phyloP scores from a whole-genome alignment of 352 stramenopile species.

The Globisporangium polare region DNA sequence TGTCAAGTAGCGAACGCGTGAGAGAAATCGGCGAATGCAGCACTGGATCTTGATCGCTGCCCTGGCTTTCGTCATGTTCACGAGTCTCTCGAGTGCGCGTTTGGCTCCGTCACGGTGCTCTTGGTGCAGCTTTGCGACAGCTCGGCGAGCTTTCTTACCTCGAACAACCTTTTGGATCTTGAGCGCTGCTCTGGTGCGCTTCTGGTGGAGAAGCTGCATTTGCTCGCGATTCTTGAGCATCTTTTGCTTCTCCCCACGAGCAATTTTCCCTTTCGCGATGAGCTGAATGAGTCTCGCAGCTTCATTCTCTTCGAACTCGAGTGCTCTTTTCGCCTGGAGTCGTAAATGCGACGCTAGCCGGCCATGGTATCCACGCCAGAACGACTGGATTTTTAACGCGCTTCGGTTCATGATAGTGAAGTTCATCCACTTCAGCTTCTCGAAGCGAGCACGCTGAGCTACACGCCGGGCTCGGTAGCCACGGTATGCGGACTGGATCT shows the following conservation, averaged over 20 bases:
- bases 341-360: slow-evolving; percentile 54
- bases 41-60: slow-evolving; percentile 74
- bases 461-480: slow-evolving; percentile 50
- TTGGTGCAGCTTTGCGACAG: slow-evolving; percentile 27
- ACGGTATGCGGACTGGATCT: slow-evolving; percentile 61
- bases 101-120: slow-evolving; percentile 46
- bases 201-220: slow-evolving; percentile 25
- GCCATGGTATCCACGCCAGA: slow-evolving; percentile 72
- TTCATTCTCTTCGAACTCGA: slow-evolving; percentile 48
- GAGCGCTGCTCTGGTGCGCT: slow-evolving; percentile 34
- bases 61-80: slow-evolving; percentile 49
- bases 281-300: slow-evolving; percentile 63
- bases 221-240: slow-evolving; percentile 24
- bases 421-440: slow-evolving; percentile 72
- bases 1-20: slow-evolving; percentile 27
- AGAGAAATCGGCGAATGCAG: slow-evolving; percentile 51
- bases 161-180: slow-evolving; percentile 65
- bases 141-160: slow-evolving; percentile 43
- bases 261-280: slow-evolving; percentile 50
- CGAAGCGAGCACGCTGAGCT: slow-evolving; percentile 44
- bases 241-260: slow-evolving; percentile 26
- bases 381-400: slow-evolving; percentile 70
- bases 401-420: slow-evolving; percentile 52
- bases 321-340: slow-evolving; percentile 40
- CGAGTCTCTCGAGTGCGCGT: slow-evolving; percentile 48